Conservation (phyloP, 1,284 basidiomycete genomes). For the Cryptococcus sp. region DNA sequence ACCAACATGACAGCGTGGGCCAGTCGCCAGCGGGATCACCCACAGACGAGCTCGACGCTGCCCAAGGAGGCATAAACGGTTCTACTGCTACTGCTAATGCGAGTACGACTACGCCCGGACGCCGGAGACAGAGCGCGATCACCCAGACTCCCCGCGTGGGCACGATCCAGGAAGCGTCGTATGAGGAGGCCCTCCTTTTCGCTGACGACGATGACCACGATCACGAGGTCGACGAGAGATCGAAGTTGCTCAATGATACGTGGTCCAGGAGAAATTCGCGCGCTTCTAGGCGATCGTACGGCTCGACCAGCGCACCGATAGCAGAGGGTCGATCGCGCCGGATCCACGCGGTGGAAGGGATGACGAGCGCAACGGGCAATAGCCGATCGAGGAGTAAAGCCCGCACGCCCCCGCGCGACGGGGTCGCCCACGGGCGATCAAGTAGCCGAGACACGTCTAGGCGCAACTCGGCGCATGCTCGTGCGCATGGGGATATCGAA, state of each 20-base stretch:
- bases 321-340: not conserved
- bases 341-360: constrained; percentile 2
- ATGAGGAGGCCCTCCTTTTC: constrained; percentile 35
- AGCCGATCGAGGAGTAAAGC: constrained; percentile 38
- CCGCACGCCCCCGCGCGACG: constrained; percentile 37
- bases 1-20: not conserved
- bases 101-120: not conserved
- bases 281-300: constrained; percentile 21
- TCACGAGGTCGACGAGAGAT: constrained; percentile 11
- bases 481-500: constrained; percentile 1
- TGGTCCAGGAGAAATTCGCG: constrained; percentile 14
- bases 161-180: constrained; percentile 35
- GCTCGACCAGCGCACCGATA: constrained; percentile 25
- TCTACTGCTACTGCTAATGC: not conserved
- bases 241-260: constrained; percentile 13
- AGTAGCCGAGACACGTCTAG: constrained; percentile 2
- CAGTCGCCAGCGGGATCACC: constrained; percentile 4
- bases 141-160: constrained; percentile 19
- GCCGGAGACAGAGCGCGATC: constrained; percentile 3
- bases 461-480: not conserved
- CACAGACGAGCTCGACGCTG: constrained; percentile 8
- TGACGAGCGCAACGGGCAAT: constrained; percentile 21
- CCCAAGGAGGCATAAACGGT: not conserved
- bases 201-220: constrained; percentile 32
- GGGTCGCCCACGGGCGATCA: not conserved